Evolutionary conservation across 1,139 yeast species (phyloP), one percentile per base, ranked within the genome.

Genomic region (Hemisphaericaspora xylofermentans): DNA sequence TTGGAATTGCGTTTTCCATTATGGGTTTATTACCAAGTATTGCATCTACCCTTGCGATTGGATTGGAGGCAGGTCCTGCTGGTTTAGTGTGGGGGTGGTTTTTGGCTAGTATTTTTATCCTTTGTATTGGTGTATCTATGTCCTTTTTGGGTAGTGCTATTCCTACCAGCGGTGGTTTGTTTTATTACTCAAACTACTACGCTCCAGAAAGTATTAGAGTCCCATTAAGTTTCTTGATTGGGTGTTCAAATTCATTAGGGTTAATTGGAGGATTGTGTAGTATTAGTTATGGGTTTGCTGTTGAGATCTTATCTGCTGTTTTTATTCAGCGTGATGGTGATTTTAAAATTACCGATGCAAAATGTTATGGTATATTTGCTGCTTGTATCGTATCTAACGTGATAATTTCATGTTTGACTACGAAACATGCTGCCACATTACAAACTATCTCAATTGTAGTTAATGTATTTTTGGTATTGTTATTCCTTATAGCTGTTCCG

Each of bases 41-140:
- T 43, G 63, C 74, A 1, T 68, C 76, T 0, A 57, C 64, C 22
- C 48, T 71, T 4, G 56, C 56, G 13, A 46, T 46, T 14, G 66
- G 66, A 4, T 64, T 73, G 40, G 64, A 74, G 16, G 79, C 63
- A 5, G 78, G 78, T 8, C 60, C 71, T 8, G 58, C 64, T 22
- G 59, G 84, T 4, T 68, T 80, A 18, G 76, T 81, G 15, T 84
- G 88, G 88, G 87, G 88, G 40, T 84, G 88, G 88, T 70, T 82
- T 43, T 66, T 74, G 39, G 76, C 82, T 33, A 76, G 78, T n/a
- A 47, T 72, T 39, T 82, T 82, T 48, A 76, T 84, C 45, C 58
- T 81, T 39, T 63, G 73, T 44, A 75, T 80, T 43, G 88, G 88
- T 10, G 50, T 73, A 42, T 72, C 84, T n/a, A 81, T 83, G 68